Base-by-base conservation (phyloP, 805 yeast genomes). In the Myxozyma neglecta region DNA sequence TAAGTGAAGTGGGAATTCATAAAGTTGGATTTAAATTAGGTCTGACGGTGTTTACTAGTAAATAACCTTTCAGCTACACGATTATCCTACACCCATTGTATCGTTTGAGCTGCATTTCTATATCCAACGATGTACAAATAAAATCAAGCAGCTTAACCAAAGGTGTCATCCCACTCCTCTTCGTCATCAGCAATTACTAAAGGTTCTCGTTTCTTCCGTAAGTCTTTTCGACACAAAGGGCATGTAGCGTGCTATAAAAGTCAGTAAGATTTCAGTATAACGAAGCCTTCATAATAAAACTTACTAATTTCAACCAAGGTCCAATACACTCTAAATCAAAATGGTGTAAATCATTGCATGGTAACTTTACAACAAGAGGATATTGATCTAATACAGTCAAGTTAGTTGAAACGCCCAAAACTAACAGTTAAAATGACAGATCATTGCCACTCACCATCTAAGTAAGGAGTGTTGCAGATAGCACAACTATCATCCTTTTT, bases 261-360 rank as follows among this genome's bases (percentile, higher is more conserved):
- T 35, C 13, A 43, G 2, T n/a, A 40, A 5, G 32, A 11, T 50
- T 48, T 5, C 51, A 6, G 47, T 37, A 42, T 29, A 48, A 11
- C 24, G 24, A 36, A 0, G 90, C 9, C 35, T 87, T 1, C 82
- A 77, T n/a, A 35, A 16, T 34, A 46, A 18, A 34, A 43, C 65
- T 8, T 61, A 64, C 67, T 48, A 85, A 77, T 65, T 84, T 83
- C 56, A 93, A 78, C 98, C 98, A 92, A 0, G 96, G 94, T 0
- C 88, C 87, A 43, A 93, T 85, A 72, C 97, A 92, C 68, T 93
- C 97, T 66, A 91, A 77, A 72, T 92, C 98, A 74, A 89, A 92
- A 46, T 80, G 80, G 73, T 92, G 98, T 42, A 78, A 80, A 7
- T 75, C 71, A 44, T 80, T 78, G 74, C 98, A 92, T 2, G 86